Evolutionary conservation across 331 rosid species (phyloP).

Genomic region (Malus hybrid): DNA sequence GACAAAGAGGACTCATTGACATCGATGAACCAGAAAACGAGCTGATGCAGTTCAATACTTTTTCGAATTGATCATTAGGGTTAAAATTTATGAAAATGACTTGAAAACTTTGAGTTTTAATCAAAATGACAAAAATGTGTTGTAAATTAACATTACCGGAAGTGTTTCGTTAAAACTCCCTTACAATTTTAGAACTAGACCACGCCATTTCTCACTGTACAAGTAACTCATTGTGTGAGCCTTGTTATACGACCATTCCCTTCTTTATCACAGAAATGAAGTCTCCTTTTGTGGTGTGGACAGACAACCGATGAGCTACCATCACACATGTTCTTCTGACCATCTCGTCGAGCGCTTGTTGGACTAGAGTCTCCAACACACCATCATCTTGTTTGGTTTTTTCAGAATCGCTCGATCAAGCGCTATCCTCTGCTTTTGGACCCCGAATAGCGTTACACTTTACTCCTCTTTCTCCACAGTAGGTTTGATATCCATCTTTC

Average conservation of each 20-base stretch:
- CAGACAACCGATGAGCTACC: conserved; percentile 65
- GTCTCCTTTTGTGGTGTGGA: conserved; percentile 58
- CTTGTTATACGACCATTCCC: conserved; percentile 50
- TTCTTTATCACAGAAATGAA: conserved; percentile 48
- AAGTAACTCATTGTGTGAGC: conserved; percentile 37
- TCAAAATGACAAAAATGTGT: too few species aligned
- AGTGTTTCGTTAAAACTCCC: too few species aligned
- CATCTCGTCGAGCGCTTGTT: conserved; percentile 58
- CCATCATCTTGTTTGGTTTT: conserved; percentile 63
- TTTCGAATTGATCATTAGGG: too few species aligned
- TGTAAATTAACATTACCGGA: too few species aligned
- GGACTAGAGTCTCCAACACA: conserved; percentile 51
- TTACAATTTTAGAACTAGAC: too few species aligned
- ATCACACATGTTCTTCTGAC: conserved; percentile 57
- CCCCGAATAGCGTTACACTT: conserved; percentile 36
- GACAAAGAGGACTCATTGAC: too few species aligned
- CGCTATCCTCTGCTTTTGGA: conserved; percentile 54
- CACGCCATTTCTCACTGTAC: not conserved
- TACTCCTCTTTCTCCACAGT: conserved; percentile 66
- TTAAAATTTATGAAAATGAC: too few species aligned
- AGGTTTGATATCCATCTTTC: conserved; percentile 54
- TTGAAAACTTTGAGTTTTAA: too few species aligned
- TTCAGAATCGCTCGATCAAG: conserved; percentile 54
- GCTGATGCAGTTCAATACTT: too few species aligned
- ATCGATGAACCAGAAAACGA: too few species aligned